These are phyloP conservation scores for Phascolomyces articulosus DNA, from an alignment of 371 early-diverging fungal genomes.

Conservation along the genomic window DNA sequence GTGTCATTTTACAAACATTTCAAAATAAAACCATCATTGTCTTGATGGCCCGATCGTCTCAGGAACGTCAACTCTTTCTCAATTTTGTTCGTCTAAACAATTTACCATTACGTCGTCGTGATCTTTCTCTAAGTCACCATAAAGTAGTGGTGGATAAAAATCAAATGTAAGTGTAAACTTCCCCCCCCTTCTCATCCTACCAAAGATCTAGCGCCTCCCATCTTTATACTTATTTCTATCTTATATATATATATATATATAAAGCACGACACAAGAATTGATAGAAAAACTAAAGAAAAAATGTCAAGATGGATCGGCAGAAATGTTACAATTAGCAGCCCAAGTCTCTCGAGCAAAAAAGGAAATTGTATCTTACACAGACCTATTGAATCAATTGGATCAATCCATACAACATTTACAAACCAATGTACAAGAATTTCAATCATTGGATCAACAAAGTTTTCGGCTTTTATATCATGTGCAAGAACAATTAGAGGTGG, in stretches of 20 bases:
- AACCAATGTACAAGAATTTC: background rate
- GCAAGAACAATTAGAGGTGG: background rate
- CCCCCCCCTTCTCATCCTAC: no score
- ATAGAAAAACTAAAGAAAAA: background rate
- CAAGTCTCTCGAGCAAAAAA: background rate
- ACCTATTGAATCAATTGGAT: background rate
- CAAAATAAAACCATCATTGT: background rate
- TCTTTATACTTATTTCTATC: no score
- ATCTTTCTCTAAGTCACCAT: background rate
- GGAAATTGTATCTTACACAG: background rate
- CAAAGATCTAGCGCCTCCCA: no score
- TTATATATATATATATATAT: no score
- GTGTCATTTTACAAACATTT: background rate
- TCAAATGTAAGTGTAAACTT: background rate
- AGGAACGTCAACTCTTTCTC: conserved; percentile 12
- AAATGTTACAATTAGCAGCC: background rate
- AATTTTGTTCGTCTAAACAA: conserved; percentile 8
- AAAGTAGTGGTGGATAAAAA: no score
- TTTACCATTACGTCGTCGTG: background rate
- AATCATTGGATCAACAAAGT: background rate
- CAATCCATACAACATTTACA: background rate
- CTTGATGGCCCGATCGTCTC: background rate
- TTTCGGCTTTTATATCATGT: background rate
- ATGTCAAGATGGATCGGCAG: background rate
- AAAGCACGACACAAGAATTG: background rate